phyloP scores from a whole-genome alignment of 2,329 filamentous ascomycete species.

The Aspergillus sojae region DNA sequence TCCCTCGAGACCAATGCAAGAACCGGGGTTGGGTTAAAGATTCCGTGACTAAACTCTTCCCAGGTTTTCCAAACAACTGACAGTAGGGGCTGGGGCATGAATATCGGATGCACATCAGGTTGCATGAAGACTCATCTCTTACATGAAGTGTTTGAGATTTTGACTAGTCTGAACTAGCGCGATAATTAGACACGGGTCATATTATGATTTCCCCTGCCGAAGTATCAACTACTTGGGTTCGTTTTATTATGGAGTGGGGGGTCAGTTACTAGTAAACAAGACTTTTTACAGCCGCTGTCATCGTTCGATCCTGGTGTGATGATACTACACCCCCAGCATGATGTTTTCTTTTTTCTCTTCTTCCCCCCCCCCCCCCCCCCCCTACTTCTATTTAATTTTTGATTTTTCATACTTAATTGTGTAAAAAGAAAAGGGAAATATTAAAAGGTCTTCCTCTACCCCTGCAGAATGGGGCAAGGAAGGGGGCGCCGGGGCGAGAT shows the following conservation, averaged over 20 bases:
- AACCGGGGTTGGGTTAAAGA: conserved; percentile 10
- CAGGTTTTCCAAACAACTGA: not conserved
- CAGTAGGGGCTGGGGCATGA: conserved; percentile 11
- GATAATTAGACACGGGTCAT: not conserved
- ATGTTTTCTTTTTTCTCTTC: not conserved
- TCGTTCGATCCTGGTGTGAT: not conserved
- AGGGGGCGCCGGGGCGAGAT: not conserved
- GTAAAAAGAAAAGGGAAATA: too few species aligned
- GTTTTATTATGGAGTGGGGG: not conserved
- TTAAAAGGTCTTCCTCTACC: not conserved
- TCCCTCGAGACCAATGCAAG: not conserved
- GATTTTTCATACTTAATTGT: too few species aligned
- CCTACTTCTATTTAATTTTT: not conserved
- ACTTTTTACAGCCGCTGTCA: conserved; percentile 2
- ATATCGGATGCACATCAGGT: conserved; percentile 14
- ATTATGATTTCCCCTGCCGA: not conserved
- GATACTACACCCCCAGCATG: not conserved
- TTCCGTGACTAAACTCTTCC: not conserved
- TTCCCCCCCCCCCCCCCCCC: too few species aligned
- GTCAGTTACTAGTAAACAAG: not conserved
- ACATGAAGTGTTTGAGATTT: conserved; percentile 23
- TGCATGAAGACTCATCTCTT: conserved; percentile 17
- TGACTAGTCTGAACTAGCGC: conserved; percentile 12
- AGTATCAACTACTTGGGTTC: not conserved
- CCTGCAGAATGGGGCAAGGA: not conserved